Evolutionary conservation across 2,329 filamentous ascomycete species (phyloP).

Genomic region (Shiraia bambusicola): DNA sequence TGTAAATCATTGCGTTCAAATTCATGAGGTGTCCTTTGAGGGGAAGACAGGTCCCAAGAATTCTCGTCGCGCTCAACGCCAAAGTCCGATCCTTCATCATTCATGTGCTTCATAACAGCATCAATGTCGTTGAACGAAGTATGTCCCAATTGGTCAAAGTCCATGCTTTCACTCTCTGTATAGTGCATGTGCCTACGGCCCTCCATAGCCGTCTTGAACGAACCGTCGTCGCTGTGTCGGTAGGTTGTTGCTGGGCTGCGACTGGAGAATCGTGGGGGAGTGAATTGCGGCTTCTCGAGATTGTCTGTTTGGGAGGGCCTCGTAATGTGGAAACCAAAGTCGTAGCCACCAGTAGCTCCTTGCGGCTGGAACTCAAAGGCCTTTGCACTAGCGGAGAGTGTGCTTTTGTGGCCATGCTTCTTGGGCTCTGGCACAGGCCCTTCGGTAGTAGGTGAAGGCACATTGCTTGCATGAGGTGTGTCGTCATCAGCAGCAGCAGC

Average conservation of each 20-base stretch:
- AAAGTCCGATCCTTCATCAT: slow-evolving; percentile 70
- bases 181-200: slow-evolving; percentile 36
- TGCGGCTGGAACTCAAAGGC: slow-evolving; percentile 60
- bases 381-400: slow-evolving; percentile 70
- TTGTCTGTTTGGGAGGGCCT: slow-evolving; percentile 39
- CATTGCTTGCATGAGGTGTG: slow-evolving; percentile 32
- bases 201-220: slow-evolving; percentile 43
- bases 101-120: slow-evolving; percentile 85
- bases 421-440: slow-evolving; percentile 22
- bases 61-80: slow-evolving; percentile 67
- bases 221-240: slow-evolving; percentile 44
- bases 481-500: slow-evolving; percentile 19
- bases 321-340: slow-evolving; percentile 44
- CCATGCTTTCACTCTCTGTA: slow-evolving; percentile 41
- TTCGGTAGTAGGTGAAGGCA: slow-evolving; percentile 33
- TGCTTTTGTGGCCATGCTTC: slow-evolving; percentile 46
- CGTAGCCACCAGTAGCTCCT: slow-evolving; percentile 32
- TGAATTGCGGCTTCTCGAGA: slow-evolving; percentile 19
- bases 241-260: slow-evolving; percentile 45
- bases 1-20: slow-evolving; percentile 36
- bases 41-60: slow-evolving; percentile 42
- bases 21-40: slow-evolving; percentile 35
- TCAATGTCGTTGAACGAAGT: slow-evolving; percentile 81
- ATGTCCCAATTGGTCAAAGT: slow-evolving; percentile 39
- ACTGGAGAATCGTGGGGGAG: slow-evolving; percentile 28